phyloP scores from a whole-genome alignment of 1,284 basidiomycete genomes.

The Moesziomyces parantarcticus region DNA sequence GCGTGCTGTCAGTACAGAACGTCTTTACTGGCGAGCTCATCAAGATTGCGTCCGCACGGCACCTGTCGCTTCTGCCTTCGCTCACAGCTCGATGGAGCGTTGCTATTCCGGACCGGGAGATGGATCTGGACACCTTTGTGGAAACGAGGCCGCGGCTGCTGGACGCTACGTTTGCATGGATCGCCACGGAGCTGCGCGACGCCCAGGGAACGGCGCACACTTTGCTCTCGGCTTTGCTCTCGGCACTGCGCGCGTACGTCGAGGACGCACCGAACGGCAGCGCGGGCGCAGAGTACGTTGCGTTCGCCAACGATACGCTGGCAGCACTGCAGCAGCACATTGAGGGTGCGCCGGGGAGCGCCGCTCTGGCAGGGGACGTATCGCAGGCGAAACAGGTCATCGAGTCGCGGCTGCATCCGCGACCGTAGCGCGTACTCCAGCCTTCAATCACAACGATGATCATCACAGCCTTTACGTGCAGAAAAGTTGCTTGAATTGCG shows the following conservation, averaged over 20 bases:
- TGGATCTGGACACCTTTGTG: constrained; percentile 27
- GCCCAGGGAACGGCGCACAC: constrained; percentile 21
- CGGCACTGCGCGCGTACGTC: constrained; percentile 29
- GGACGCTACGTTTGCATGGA: constrained; percentile 2
- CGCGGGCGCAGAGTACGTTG: constrained; percentile 4
- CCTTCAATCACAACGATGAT: too few species aligned
- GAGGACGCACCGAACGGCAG: constrained; percentile 28
- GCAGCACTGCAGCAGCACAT: constrained; percentile 7
- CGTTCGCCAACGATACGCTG: constrained; percentile 16
- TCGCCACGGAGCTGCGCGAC: neutral
- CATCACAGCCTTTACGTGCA: too few species aligned
- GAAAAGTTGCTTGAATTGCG: constrained; percentile 1
- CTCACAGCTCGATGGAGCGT: constrained; percentile 6
- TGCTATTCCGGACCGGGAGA: neutral
- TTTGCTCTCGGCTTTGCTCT: constrained; percentile 40
- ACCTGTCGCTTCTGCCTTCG: constrained; percentile 4
- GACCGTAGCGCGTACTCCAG: too few species aligned
- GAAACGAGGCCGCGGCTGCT: constrained; percentile 7
- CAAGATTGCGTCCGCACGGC: neutral
- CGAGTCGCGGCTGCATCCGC: too few species aligned
- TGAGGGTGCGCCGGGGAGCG: too few species aligned
- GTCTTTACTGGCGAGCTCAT: constrained; percentile 40
- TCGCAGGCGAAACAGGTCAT: too few species aligned
- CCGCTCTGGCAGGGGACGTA: too few species aligned
- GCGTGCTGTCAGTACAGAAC: constrained; percentile 47